Evolutionary conservation across 208 protist genomes (phyloP).

Genomic region (Leishmania guyanensis): DNA sequence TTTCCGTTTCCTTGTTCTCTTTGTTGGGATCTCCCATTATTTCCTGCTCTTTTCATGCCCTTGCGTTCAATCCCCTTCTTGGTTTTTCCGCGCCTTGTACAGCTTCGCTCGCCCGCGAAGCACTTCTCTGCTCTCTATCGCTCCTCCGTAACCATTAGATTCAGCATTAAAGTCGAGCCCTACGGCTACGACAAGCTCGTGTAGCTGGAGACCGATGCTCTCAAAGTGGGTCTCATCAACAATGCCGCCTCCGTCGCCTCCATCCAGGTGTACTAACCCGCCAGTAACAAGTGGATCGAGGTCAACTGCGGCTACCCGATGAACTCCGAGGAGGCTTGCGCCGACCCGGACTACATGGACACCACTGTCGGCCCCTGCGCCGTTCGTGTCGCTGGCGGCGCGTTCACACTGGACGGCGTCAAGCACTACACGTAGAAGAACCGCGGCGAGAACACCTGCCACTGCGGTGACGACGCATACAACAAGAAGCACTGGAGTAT

Average conservation of each 20-base stretch:
- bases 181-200: constrained; percentile 52
- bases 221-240: constrained; percentile 50
- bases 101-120: neutral
- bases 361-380: constrained; percentile 69
- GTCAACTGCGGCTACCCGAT: constrained; percentile 55
- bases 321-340: constrained; percentile 49
- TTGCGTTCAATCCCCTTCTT: neutral
- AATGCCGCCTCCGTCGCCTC: constrained; percentile 57
- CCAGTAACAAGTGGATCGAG: constrained; percentile 49
- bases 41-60: neutral
- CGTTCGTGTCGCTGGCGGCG: constrained; percentile 55
- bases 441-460: constrained; percentile 42
- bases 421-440: constrained; percentile 34
- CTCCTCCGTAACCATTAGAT: constrained; percentile 20
- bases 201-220: constrained; percentile 35
- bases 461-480: constrained; percentile 61
- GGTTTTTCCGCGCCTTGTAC: neutral
- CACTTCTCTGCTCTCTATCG: too few relatives aligned
- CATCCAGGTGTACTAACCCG: constrained; percentile 42
- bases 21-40: neutral
- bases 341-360: constrained; percentile 52
- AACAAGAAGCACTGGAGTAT: constrained; percentile 66
- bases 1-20: neutral
- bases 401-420: constrained; percentile 47
- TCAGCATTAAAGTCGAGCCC: constrained; percentile 31